Conservation (phyloP, 2,329 filamentous ascomycete genomes). For the Ascochyta clinopodiicola region DNA sequence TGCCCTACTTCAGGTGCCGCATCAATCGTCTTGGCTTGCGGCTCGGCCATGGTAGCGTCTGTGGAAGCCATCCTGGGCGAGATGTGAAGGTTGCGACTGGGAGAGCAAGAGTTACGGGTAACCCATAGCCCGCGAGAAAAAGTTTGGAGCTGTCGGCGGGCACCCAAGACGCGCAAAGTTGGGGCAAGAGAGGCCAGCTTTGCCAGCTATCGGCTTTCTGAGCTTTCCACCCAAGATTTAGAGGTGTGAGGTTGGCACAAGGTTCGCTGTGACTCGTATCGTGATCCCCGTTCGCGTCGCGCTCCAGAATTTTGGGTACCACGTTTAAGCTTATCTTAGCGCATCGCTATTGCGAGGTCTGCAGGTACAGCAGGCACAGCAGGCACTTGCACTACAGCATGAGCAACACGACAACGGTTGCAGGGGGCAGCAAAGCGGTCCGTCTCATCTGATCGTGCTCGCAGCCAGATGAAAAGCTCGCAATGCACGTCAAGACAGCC, state of each 20-base stretch:
- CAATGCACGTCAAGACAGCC: not conserved
- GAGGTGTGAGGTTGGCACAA: not conserved
- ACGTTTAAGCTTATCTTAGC: slow-evolving; percentile 44
- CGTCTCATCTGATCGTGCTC: not conserved
- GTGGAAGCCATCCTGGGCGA: slow-evolving; percentile 27
- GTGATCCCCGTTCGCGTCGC: slow-evolving; percentile 9
- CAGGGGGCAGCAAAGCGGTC: slow-evolving; percentile 1
- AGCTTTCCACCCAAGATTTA: not conserved
- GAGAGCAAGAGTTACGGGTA: slow-evolving; percentile 30
- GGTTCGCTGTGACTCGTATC: slow-evolving; percentile 4
- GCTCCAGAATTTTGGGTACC: slow-evolving; percentile 34
- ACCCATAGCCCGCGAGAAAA: slow-evolving; percentile 30
- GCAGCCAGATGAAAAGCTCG: not conserved
- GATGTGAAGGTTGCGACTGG: slow-evolving; percentile 24
- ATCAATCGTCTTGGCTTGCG: slow-evolving; percentile 31
- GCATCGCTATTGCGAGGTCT: slow-evolving; percentile 6
- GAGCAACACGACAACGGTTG: not conserved
- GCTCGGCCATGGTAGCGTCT: slow-evolving; percentile 20
- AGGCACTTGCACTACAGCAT: not conserved
- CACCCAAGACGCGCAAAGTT: slow-evolving; percentile 29
- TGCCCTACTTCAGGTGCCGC: slow-evolving; percentile 39
- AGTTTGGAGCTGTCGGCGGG: slow-evolving; percentile 22
- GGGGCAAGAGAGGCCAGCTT: slow-evolving; percentile 30
- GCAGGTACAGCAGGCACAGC: no score
- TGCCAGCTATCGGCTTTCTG: not conserved